Evolutionary conservation across 352 stramenopile genomes (phyloP), one percentile per base, ranked within the genome.

Genomic region (Achlya hypogyna): DNA sequence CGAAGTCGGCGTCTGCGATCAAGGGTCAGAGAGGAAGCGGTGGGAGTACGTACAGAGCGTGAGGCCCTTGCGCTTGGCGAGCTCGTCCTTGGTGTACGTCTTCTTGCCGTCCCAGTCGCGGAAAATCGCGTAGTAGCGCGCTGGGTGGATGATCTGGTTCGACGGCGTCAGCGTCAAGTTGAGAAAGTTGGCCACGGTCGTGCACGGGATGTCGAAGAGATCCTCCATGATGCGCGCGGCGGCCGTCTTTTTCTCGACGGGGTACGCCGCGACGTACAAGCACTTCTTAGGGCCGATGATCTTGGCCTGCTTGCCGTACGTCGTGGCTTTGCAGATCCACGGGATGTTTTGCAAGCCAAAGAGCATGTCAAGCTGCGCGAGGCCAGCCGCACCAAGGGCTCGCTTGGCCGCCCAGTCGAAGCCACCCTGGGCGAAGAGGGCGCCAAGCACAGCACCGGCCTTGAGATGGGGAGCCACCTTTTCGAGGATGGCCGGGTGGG

Each of bases 331-430:
- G 79, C 89, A 97, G 73, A 97, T 97, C 89, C 89, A 97, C 51
- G 89, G 89, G 69, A 97, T 97, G 81, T 97, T 97, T 69, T 97
- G 89, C 32, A 97, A 75, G 63, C 89, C 89, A 64, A 97, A 96
- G 60, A 97, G 80, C 80, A 66, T 65, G 18, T 64, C 52, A 53
- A 78, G 69, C 35, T 69, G 43, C n/a, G 54, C 60, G 23, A 78
- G 53, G 49, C 62, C 51, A 40, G 76, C 66, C 9, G 82, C 72
- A 22, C 87, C 87, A 8, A 97, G 82, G 27, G 86, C 83, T 71
- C 95, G 93, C 77, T 91, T 94, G 27, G 77, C 87, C 1, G 89
- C 89, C 89, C 89, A 97, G 69, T 97, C 89, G 45, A 97, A 97
- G 32, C 89, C 89, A n/a, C 88, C 89, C 63, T 97, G 89, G 18